These are phyloP conservation scores for Cladosporium sp. DNA, from an alignment of 2,329 filamentous ascomycete species.

Conservation along the genomic window DNA sequence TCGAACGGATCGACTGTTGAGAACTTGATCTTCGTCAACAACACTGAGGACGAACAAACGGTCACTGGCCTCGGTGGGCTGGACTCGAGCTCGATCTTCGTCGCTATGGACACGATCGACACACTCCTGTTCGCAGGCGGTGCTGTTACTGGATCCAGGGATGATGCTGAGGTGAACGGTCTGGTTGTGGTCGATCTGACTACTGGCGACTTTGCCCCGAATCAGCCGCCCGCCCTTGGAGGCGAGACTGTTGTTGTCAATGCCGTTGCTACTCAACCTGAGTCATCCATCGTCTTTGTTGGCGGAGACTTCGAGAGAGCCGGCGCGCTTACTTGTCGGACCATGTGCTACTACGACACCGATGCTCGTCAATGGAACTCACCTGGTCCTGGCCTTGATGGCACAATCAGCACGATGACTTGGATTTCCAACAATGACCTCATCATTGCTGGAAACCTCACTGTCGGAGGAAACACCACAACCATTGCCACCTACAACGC, in stretches of 20 bases:
- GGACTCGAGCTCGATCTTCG: conserved; percentile 66
- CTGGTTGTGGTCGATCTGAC: conserved; percentile 74
- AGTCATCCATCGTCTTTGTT: conserved; percentile 70
- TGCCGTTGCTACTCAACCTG: conserved; percentile 65
- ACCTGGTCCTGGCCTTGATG: conserved; percentile 58
- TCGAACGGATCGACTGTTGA: conserved; percentile 65
- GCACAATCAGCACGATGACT: conserved; percentile 63
- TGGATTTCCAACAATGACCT: conserved; percentile 71
- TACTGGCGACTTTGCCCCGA: conserved; percentile 52
- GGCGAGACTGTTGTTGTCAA: conserved; percentile 69
- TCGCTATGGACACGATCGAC: conserved; percentile 60
- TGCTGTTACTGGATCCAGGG: conserved; percentile 63
- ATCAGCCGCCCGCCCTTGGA: conserved; percentile 68
- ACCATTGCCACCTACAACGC: conserved; percentile 69
- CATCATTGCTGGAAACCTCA: conserved; percentile 71
- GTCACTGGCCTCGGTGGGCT: conserved; percentile 58
- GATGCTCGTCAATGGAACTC: conserved; percentile 69
- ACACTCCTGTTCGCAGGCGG: conserved; percentile 78
- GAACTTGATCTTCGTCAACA: conserved; percentile 79
- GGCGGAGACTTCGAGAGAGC: conserved; percentile 79
- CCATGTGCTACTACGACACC: conserved; percentile 73
- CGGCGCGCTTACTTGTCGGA: conserved; percentile 74
- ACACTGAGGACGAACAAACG: conserved; percentile 45
- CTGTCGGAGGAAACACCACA: conserved; percentile 57
- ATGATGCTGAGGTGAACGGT: conserved; percentile 59